Percentiles rank a stretch among this genome's conserved stretches.
phyloP scores from a whole-genome alignment of 2,329 filamentous ascomycete genomes.

The Parascedosporium putredinis region DNA sequence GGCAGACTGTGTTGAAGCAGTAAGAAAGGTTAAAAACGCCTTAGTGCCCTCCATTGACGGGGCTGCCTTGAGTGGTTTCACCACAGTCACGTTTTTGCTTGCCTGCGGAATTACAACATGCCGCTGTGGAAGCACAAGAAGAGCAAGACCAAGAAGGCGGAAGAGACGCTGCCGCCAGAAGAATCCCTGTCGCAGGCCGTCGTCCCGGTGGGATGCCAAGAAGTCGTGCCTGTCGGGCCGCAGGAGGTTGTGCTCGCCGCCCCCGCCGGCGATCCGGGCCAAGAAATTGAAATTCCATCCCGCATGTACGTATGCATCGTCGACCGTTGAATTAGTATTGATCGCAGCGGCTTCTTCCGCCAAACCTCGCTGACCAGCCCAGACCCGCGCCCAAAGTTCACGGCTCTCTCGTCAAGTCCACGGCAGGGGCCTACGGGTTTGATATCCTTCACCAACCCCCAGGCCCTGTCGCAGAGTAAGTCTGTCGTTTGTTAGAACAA shows the following conservation, averaged over 20 bases:
- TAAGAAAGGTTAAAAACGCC: too few species aligned
- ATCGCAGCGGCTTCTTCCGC: background rate
- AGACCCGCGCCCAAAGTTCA: background rate
- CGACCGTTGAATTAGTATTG: too few species aligned
- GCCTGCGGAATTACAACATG: too few species aligned
- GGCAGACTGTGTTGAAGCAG: too few species aligned
- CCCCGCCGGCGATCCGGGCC: too few species aligned
- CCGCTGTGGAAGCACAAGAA: background rate
- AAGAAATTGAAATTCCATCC: background rate
- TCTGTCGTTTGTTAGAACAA: background rate
- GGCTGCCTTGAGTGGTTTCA: too few species aligned
- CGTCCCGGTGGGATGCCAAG: background rate
- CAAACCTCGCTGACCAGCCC: background rate
- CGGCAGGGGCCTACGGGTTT: background rate
- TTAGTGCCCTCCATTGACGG: too few species aligned
- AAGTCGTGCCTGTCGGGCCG: background rate
- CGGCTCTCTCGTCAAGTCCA: background rate
- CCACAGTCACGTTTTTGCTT: too few species aligned
- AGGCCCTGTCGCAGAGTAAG: background rate
- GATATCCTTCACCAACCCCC: background rate
- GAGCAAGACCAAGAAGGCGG: background rate
- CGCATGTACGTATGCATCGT: background rate
- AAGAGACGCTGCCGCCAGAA: too few species aligned
- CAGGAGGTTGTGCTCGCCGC: background rate
- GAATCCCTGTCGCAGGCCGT: too few species aligned